Percentiles rank a stretch among this genome's conserved stretches.
Evolutionary conservation across 2,329 filamentous ascomycete species (phyloP).

Genomic region (Leptographium flavum): DNA sequence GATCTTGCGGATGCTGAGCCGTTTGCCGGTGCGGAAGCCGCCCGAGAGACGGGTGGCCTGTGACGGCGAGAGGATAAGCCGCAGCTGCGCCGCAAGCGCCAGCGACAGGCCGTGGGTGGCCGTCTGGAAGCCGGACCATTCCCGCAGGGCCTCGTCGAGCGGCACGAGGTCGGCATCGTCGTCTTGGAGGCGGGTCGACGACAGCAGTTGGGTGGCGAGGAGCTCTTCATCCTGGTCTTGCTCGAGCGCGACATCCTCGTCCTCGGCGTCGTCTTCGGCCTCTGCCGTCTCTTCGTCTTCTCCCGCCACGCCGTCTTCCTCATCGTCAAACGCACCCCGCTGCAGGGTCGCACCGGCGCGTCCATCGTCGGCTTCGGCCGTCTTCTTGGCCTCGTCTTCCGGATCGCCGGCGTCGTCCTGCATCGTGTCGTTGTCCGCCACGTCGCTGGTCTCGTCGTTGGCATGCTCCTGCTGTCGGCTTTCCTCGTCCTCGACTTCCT

Average conservation of each 20-base stretch:
- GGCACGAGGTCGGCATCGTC: slow-evolving; percentile 28
- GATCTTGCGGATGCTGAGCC: slow-evolving; percentile 98
- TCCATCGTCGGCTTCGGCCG: slow-evolving; percentile 36
- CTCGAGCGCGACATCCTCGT: slow-evolving; percentile 29
- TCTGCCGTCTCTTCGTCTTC: background rate
- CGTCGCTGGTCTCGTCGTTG: slow-evolving; percentile 25
- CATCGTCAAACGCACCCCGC: slow-evolving; percentile 43
- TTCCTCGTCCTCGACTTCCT: slow-evolving; percentile 38
- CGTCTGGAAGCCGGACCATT: slow-evolving; percentile 77
- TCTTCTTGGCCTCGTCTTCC: slow-evolving; percentile 23
- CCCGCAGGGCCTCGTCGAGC: slow-evolving; percentile 45
- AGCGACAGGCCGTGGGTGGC: slow-evolving; percentile 77
- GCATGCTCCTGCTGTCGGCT: slow-evolving; percentile 37
- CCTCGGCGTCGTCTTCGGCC: background rate
- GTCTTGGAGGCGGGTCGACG: slow-evolving; percentile 51
- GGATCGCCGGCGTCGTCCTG: background rate
- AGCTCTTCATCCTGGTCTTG: slow-evolving; percentile 34
- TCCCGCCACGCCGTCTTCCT: slow-evolving; percentile 13
- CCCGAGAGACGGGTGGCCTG: slow-evolving; percentile 92
- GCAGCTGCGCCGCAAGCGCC: slow-evolving; percentile 83
- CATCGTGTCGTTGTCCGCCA: slow-evolving; percentile 22
- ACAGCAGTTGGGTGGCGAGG: slow-evolving; percentile 46
- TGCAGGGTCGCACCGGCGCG: slow-evolving; percentile 46
- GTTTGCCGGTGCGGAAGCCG: slow-evolving; percentile 92
- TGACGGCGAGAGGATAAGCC: slow-evolving; percentile 87